Base-by-base conservation (phyloP, 169 alveolate genomes). In the Plasmodium malariae region DNA sequence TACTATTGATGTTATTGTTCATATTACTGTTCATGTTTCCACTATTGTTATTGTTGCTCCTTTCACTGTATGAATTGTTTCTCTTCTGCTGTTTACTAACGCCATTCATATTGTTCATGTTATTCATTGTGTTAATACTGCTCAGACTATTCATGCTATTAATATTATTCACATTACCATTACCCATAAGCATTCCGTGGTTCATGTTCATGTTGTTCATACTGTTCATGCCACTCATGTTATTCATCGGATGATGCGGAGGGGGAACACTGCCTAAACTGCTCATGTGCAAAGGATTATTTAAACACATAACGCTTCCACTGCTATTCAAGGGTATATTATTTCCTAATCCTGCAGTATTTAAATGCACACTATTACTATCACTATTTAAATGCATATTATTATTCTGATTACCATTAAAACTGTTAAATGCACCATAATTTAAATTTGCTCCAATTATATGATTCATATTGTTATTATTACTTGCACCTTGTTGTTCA, bases 181-280 rank as follows among this genome's bases (percentile, higher is more conserved):
- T 49, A 32, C 68, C 68, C 26, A 67, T 30, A 12, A 86, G 34
- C 49, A 86, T 21, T n/a, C 72, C 60, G 26, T 86, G 92, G 70
- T 60, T 86, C 92, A 86, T 69, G 32, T 69, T 87, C 26, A 80
- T 65, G 26, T 12, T 54, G 14, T 37, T 57, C 19, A 49, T 43
- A 28, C 30, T 45, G n/a, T 26, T 9, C n/a, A 43, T 24, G 6
- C 24, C 48, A 55, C 26, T 65, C 26, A 86, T 60, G 43, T 86
- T 72, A 40, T 65, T 59, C 69, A 86, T 37, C 17, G 28, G 88
- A 9, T 74, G 88, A 69, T 86, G 92, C 0, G 67, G 73, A 3
- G n/a, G 71, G 0, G 92, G 14, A 11, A 86, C 74, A 49, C 40
- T 59, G 7, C 48, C 30, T 2, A 49, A 37, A 17, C n/a, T 19